These are phyloP conservation scores for Trichothecium roseum DNA, from an alignment of 2,329 filamentous ascomycete species.

Conservation along the genomic window DNA sequence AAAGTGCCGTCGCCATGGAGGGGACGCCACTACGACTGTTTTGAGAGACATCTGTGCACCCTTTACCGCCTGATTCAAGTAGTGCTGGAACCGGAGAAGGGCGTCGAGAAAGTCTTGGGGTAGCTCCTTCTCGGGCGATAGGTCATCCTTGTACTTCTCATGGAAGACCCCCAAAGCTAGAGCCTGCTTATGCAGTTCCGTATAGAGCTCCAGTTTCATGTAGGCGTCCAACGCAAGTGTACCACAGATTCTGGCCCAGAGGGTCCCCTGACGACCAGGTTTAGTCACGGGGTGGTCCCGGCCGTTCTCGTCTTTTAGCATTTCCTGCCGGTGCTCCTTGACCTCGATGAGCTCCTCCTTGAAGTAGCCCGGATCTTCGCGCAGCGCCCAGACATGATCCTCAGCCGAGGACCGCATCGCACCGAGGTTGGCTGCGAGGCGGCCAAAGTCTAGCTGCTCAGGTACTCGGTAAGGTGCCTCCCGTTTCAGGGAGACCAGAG, in stretches of 20 bases:
- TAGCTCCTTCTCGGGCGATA: conserved; percentile 17
- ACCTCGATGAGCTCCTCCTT: conserved; percentile 27
- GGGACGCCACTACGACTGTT: too few species aligned
- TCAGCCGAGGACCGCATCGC: conserved; percentile 30
- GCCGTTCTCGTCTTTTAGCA: conserved; percentile 27
- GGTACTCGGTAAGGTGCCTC: conserved; percentile 45
- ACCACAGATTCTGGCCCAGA: conserved; percentile 29
- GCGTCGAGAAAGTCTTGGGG: conserved; percentile 20
- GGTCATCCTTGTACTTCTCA: too few species aligned
- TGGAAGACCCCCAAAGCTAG: too few species aligned
- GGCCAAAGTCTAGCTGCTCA: conserved; percentile 30
- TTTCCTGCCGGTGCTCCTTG: conserved; percentile 35
- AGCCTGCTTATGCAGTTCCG: conserved; percentile 23
- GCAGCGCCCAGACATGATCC: conserved; percentile 43
- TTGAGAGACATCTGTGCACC: conserved; percentile 7
- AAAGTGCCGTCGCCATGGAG: conserved; percentile 25
- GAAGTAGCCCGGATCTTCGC: conserved; percentile 51
- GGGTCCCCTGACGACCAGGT: conserved; percentile 7
- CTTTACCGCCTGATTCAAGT: conserved; percentile 21
- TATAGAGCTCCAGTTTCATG: conserved; percentile 24
- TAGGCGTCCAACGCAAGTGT: conserved; percentile 21
- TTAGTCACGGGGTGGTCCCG: conserved; percentile 14
- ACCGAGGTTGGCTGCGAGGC: conserved; percentile 31
- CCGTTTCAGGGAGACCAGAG: conserved; percentile 27
- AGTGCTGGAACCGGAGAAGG: conserved; percentile 28